Base-by-base conservation (phyloP, 345 rosid genomes). In the Eucalyptus curtisii region DNA sequence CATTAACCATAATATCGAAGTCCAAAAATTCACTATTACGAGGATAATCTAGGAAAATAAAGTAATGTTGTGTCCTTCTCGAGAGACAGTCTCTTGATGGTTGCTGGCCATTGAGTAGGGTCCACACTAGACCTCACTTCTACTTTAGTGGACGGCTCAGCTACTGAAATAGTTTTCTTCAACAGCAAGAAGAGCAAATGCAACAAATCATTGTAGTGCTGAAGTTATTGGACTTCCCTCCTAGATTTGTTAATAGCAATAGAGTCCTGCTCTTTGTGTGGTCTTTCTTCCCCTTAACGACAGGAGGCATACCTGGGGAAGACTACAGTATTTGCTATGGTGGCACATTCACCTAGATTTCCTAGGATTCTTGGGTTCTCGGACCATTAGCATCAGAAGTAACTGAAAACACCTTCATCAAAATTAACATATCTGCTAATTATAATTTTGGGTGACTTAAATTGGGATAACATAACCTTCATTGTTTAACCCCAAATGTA, bases 11-110 rank as follows among this genome's bases (percentile, higher is more conserved):
- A 19, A 19, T 19, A 52, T 17, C 1, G 2, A 52, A 52, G 22
- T 52, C 4, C 0, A 52, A 52, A 52, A 52, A 52, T 19, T 52
- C 1, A 52, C 22, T 1, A 52, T 3, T 2, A 0, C 0, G 24
- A 7, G 10, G 0, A 52, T 52, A 52, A 52, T 52, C 0, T 52
- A 52, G 1, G 2, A 52, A 52, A 52, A 52, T 52, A 52, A 52
- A 52, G 2, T 19, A 19, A 8, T 8, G 19, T 7, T 15, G 20
- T 66, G 79, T 66, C 5, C 19, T n/a, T n/a, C 76, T 66, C 76
- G 17, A 31, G 40, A 4, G 40, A 31, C 11, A 66, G 17, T 66
- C 40, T 66, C 76, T 30, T 61, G 9, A 13, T 13, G 2, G 71
- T 0, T 61, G 71, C 71, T 30, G 40, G 71, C 71, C 71, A 61